Evolutionary conservation across 2,329 filamentous ascomycete genomes (phyloP).

Genomic region (Raffaelea albimanens): DNA sequence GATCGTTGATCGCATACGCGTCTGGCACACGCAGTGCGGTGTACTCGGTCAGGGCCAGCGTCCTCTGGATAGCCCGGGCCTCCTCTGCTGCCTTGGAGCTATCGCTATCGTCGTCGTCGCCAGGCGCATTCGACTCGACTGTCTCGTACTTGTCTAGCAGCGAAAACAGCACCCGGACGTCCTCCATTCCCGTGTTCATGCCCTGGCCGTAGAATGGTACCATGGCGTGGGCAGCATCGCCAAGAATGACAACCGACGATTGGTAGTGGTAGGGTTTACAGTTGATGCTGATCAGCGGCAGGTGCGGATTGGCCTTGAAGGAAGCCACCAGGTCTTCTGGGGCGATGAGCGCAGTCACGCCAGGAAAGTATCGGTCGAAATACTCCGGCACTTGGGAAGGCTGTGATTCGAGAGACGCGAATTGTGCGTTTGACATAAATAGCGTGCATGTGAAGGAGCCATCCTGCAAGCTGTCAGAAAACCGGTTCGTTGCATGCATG

Average conservation of each 20-base stretch:
- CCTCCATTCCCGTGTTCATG: constrained; percentile 94
- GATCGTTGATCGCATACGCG: constrained; percentile 81
- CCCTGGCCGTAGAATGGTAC: constrained; percentile 98
- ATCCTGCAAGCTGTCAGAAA: constrained; percentile 43
- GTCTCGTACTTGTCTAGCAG: constrained; percentile 61
- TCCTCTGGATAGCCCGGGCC: constrained; percentile 52
- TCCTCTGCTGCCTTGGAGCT: constrained; percentile 32
- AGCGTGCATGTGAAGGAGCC: constrained; percentile 92
- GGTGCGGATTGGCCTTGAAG: constrained; percentile 74
- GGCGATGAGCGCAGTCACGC: constrained; percentile 65
- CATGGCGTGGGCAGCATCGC: constrained; percentile 95
- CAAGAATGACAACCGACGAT: constrained; percentile 72
- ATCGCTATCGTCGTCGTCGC: constrained; percentile 15
- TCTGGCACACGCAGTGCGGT: constrained; percentile 65
- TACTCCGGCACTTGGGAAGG: constrained; percentile 55
- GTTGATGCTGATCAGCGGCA: constrained; percentile 89
- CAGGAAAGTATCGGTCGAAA: constrained; percentile 79
- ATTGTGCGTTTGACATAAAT: constrained; percentile 69
- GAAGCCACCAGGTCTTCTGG: constrained; percentile 60
- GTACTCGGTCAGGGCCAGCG: constrained; percentile 68
- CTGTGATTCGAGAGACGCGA: constrained; percentile 55
- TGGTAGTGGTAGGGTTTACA: constrained; percentile 79
- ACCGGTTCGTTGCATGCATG: no score
- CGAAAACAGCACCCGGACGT: constrained; percentile 80
- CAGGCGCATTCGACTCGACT: constrained; percentile 11